Percentiles rank a stretch among this genome's conserved stretches.
phyloP scores from a whole-genome alignment of 1,284 basidiomycete genomes.

The Mycena sp. region DNA sequence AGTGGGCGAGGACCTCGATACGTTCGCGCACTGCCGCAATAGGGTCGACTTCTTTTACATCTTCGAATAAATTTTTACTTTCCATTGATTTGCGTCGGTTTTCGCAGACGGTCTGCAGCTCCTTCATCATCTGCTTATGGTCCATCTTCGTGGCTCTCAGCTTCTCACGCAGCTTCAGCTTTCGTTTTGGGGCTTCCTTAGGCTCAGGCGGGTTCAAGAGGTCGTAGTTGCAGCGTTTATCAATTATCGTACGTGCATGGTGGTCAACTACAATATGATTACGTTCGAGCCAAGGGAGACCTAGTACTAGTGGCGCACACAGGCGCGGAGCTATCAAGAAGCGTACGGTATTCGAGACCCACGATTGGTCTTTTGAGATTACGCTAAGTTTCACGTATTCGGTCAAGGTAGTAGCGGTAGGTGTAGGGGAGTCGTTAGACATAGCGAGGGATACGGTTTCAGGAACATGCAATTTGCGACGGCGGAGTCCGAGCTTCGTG shows the following conservation, averaged over 20 bases:
- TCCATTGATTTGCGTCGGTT: background rate
- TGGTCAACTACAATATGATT: slow-evolving; percentile 18
- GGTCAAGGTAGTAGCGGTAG: background rate
- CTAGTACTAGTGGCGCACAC: background rate
- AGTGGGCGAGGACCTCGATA: too few relatives aligned
- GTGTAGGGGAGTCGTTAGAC: background rate
- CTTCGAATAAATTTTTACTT: background rate
- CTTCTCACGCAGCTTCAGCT: background rate
- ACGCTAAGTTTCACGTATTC: slow-evolving; percentile 2
- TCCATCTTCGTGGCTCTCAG: background rate
- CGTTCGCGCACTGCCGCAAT: too few relatives aligned
- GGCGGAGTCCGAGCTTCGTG: too few relatives aligned
- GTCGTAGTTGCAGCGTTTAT: slow-evolving; percentile 4
- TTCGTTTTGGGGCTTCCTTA: background rate
- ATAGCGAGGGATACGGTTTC: too few relatives aligned
- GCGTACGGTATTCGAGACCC: background rate
- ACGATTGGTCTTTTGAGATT: background rate
- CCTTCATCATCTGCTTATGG: background rate
- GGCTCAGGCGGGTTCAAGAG: background rate
- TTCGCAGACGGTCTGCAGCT: background rate
- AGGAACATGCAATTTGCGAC: too few relatives aligned
- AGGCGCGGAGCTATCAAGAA: background rate
- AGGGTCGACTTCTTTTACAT: background rate
- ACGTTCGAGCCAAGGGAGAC: slow-evolving; percentile 1
- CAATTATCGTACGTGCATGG: background rate